These are phyloP conservation scores for Exophiala bonariae DNA, from an alignment of 2,329 filamentous ascomycete genomes.

Conservation along the genomic window DNA sequence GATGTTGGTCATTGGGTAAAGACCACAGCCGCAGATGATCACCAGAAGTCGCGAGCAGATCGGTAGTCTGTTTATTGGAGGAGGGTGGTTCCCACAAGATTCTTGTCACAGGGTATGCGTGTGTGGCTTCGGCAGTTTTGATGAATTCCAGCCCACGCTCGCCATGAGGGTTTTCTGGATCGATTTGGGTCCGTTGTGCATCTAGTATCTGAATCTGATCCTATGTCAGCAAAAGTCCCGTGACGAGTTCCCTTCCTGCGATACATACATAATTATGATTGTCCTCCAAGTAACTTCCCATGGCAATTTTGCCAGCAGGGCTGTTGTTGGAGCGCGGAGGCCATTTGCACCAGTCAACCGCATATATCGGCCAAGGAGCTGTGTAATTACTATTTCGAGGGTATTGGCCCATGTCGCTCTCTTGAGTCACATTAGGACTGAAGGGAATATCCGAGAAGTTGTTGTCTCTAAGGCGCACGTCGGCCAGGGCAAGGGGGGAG, in stretches of 20 bases:
- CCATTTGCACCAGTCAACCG: constrained; percentile 99
- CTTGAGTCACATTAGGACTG: constrained; percentile 58
- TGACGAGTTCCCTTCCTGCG: background rate
- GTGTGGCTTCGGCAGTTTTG: constrained; percentile 92
- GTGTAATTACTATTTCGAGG: constrained; percentile 85
- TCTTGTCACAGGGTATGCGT: constrained; percentile 94
- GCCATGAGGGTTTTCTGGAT: constrained; percentile 68
- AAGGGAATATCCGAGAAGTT: constrained; percentile 71
- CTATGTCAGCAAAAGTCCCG: constrained; percentile 6
- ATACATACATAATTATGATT: constrained; percentile 88
- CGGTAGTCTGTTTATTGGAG: constrained; percentile 90
- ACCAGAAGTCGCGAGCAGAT: constrained; percentile 90
- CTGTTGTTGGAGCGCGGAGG: constrained; percentile 65
- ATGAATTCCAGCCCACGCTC: constrained; percentile 83
- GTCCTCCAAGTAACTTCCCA: constrained; percentile 96
- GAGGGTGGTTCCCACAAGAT: constrained; percentile 96
- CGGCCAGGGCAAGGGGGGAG: constrained; percentile 85
- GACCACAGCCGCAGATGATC: constrained; percentile 95
- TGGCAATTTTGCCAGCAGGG: constrained; percentile 85
- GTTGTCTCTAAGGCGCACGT: constrained; percentile 86
- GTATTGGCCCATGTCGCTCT: constrained; percentile 66
- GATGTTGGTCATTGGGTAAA: constrained; percentile 59
- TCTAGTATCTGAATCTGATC: constrained; percentile 93
- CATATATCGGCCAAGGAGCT: constrained; percentile 92
- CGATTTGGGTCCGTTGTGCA: constrained; percentile 71